phyloP scores from a whole-genome alignment of 2,329 filamentous ascomycete genomes.

The Mariannaea sp. region DNA sequence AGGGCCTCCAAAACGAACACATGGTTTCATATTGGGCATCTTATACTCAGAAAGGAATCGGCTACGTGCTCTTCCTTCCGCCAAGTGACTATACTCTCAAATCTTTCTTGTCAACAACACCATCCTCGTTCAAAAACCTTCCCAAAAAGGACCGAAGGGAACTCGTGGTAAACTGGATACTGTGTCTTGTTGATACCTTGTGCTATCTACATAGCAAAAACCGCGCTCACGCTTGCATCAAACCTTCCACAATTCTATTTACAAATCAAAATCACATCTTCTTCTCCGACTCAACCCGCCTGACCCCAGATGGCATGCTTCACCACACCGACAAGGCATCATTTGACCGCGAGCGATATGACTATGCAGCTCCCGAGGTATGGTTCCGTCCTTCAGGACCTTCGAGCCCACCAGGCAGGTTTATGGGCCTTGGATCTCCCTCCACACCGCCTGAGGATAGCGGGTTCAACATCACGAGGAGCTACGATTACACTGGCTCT shows the following conservation, averaged over 20 bases:
- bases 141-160: conserved; percentile 63
- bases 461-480: conserved; percentile 44
- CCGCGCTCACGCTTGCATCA: conserved; percentile 69
- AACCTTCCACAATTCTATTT: conserved; percentile 72
- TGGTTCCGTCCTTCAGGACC: conserved; percentile 52
- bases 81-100: conserved; percentile 69
- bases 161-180: conserved; percentile 73
- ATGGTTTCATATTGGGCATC: conserved; percentile 73
- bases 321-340: conserved; percentile 51
- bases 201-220: conserved; percentile 69
- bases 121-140: conserved; percentile 65
- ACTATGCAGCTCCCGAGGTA: conserved; percentile 74
- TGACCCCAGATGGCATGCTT: conserved; percentile 50
- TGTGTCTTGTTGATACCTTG: conserved; percentile 71
- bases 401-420: conserved; percentile 42
- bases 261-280: conserved; percentile 69
- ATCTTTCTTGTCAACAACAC: conserved; percentile 67
- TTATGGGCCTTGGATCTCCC: conserved; percentile 35
- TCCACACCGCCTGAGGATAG: conserved; percentile 44
- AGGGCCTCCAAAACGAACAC: conserved; percentile 67
- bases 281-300: conserved; percentile 64
- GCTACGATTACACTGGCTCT: conserved; percentile 30
- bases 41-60: conserved; percentile 66
- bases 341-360: conserved; percentile 71
- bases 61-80: conserved; percentile 70